These are phyloP conservation scores for Parachlorella kessleri DNA, from an alignment of 139 green algal genomes.

Conservation along the genomic window DNA sequence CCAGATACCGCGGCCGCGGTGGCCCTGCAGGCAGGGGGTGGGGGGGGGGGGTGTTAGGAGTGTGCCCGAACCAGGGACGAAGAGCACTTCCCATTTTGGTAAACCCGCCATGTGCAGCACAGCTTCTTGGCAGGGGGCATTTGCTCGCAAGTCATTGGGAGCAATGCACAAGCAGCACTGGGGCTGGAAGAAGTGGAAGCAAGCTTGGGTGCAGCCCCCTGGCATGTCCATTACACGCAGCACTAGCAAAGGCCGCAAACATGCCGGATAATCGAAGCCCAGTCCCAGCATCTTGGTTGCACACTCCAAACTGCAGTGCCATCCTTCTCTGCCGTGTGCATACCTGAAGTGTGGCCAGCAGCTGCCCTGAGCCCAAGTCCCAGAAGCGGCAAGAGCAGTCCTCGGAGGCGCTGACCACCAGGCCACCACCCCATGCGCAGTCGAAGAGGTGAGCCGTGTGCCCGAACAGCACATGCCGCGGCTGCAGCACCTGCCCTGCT, in stretches of 20 bases:
- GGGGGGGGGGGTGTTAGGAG: background rate
- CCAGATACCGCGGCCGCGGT: constrained; percentile 45
- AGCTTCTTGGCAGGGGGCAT: too few relatives aligned
- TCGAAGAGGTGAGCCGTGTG: constrained; percentile 47
- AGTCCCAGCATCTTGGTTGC: too few relatives aligned
- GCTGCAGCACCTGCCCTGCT: background rate
- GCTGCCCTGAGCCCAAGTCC: constrained; percentile 21
- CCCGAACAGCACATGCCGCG: constrained; percentile 30
- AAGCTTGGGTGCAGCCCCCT: background rate
- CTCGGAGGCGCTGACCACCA: constrained; percentile 40
- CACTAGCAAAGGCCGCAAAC: too few relatives aligned
- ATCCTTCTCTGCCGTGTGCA: too few relatives aligned
- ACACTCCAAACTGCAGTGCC: too few relatives aligned
- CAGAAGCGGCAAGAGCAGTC: constrained; percentile 47
- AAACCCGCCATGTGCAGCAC: too few relatives aligned
- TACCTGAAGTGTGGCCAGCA: constrained; percentile 22
- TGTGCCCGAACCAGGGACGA: background rate
- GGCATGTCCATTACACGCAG: too few relatives aligned
- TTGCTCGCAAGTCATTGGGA: too few relatives aligned
- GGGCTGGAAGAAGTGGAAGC: background rate
- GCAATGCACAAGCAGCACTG: too few relatives aligned
- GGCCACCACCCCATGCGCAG: constrained; percentile 11
- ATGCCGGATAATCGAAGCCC: too few relatives aligned
- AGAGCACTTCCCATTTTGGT: too few relatives aligned
- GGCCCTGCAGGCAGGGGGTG: constrained; percentile 27